Conservation (phyloP, 2,329 filamentous ascomycete species). For the Claviceps maximensis region DNA sequence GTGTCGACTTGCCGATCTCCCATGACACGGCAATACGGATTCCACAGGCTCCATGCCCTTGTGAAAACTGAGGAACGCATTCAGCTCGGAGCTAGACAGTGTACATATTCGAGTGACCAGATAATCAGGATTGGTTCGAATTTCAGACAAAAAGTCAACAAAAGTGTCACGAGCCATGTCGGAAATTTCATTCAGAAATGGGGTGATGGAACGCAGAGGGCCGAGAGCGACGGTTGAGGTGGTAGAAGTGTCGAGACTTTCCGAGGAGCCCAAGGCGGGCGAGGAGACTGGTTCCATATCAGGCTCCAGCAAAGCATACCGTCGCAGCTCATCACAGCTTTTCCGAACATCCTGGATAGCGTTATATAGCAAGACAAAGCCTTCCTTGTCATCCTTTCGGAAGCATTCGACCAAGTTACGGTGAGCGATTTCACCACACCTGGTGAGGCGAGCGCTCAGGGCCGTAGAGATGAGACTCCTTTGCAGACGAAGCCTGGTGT, state of each 20-base stretch:
- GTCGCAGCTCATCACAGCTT: conserved; percentile 59
- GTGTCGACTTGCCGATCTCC: conserved; percentile 32
- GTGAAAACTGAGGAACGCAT: conserved; percentile 64
- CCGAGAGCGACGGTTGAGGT: conserved; percentile 26
- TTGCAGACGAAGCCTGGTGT: conserved; percentile 60
- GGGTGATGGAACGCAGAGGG: conserved; percentile 29
- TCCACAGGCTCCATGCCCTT: conserved; percentile 70
- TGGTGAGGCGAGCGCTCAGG: conserved; percentile 58
- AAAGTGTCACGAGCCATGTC: conserved; percentile 61
- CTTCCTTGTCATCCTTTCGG: conserved; percentile 64
- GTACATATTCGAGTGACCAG: conserved; percentile 69
- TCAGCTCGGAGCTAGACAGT: conserved; percentile 63
- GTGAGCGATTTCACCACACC: conserved; percentile 62
- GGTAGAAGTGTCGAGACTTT: conserved; percentile 35
- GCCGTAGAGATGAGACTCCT: conserved; percentile 63
- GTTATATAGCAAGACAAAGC: conserved; percentile 61
- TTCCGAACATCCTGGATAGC: conserved; percentile 67
- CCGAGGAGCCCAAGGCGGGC: conserved; percentile 28
- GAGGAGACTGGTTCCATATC: conserved; percentile 49
- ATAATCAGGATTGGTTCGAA: conserved; percentile 80
- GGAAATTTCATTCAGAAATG: conserved; percentile 62
- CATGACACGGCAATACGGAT: conserved; percentile 64
- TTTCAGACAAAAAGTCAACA: conserved; percentile 64
- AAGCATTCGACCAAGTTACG: conserved; percentile 68
- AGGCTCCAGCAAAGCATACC: conserved; percentile 58